phyloP scores from a whole-genome alignment of 805 yeast species.

The Starmerella gropengiesseri region DNA sequence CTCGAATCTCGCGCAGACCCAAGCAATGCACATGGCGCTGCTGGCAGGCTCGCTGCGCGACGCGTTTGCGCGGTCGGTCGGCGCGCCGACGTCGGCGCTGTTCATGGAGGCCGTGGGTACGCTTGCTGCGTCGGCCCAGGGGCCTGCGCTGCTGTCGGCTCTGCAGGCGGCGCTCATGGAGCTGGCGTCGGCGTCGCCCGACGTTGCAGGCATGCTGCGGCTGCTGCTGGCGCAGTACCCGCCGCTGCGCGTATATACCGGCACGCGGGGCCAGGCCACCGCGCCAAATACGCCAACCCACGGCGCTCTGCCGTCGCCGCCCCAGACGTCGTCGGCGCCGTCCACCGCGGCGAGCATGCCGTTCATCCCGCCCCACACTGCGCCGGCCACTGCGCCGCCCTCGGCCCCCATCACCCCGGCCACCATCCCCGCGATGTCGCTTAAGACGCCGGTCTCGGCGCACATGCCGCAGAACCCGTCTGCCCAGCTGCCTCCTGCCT shows the following conservation, averaged over 20 bases:
- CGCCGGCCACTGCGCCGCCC: not conserved
- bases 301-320: not conserved
- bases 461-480: too few species aligned
- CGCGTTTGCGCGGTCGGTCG: conserved; percentile 12
- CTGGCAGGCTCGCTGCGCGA: conserved; percentile 15
- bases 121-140: conserved; percentile 19
- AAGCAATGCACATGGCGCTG: conserved; percentile 1
- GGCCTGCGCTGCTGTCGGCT: conserved; percentile 19
- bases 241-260: not conserved
- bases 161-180: conserved; percentile 19
- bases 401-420: not conserved
- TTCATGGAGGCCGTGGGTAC: conserved; percentile 19
- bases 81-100: conserved; percentile 8
- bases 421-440: too few species aligned
- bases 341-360: not conserved
- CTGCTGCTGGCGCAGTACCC: not conserved
- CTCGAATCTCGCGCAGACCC: conserved; percentile 1
- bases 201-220: not conserved
- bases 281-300: not conserved
- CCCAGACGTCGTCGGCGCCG: not conserved
- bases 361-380: not conserved
- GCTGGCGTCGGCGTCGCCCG: conserved; percentile 13
- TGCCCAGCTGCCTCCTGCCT: not conserved
- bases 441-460: too few species aligned
- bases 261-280: not conserved